A percentile compares a stretch with the other conserved stretches of the same genome.
Evolutionary conservation across 805 yeast genomes (phyloP).

Genomic region (Brettanomyces bruxellensis): DNA sequence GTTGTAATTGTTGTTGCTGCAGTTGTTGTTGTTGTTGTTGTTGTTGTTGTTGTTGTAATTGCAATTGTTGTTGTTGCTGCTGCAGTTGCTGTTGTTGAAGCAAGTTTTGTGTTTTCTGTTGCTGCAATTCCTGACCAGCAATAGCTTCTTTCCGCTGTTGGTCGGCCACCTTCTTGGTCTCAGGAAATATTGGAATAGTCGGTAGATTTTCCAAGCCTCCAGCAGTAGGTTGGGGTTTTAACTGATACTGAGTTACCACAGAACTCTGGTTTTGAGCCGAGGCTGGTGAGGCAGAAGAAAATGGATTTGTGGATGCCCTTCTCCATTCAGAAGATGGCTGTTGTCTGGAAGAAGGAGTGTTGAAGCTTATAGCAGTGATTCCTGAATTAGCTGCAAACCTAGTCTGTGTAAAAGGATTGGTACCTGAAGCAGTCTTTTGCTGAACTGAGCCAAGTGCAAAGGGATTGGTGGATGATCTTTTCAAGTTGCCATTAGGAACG

Average conservation of each 20-base stretch:
- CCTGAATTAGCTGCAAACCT: slow-evolving; percentile 15
- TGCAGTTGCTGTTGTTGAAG: slow-evolving; percentile 1
- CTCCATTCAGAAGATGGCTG: slow-evolving; percentile 5
- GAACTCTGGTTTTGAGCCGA: slow-evolving; percentile 6
- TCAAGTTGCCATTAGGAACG: slow-evolving; percentile 13
- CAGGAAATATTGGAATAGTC: slow-evolving; percentile 62
- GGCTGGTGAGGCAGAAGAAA: slow-evolving; percentile 22
- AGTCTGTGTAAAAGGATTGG: slow-evolving; percentile 21
- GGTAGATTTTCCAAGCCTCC: slow-evolving; percentile 65
- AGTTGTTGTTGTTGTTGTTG: slow-evolving; percentile 1
- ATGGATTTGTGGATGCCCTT: slow-evolving; percentile 55
- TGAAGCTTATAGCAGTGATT: slow-evolving; percentile 15
- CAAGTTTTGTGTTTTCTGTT: slow-evolving; percentile 4
- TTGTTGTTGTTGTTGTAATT: neutral
- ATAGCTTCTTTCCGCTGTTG: slow-evolving; percentile 12
- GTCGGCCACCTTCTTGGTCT: slow-evolving; percentile 30
- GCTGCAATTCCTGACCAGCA: slow-evolving; percentile 15
- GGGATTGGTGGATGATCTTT: slow-evolving; percentile 23
- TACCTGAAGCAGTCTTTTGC: neutral
- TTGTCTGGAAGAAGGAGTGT: neutral
- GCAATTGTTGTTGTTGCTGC: slow-evolving; percentile 4
- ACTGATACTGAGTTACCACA: slow-evolving; percentile 1
- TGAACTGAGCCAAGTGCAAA: slow-evolving; percentile 11
- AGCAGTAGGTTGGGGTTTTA: slow-evolving; percentile 51
- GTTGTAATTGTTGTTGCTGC: neutral